These are phyloP conservation scores for Trebouxiophyceae sp. DNA, from an alignment of 163 green algal genomes.

Conservation along the genomic window DNA sequence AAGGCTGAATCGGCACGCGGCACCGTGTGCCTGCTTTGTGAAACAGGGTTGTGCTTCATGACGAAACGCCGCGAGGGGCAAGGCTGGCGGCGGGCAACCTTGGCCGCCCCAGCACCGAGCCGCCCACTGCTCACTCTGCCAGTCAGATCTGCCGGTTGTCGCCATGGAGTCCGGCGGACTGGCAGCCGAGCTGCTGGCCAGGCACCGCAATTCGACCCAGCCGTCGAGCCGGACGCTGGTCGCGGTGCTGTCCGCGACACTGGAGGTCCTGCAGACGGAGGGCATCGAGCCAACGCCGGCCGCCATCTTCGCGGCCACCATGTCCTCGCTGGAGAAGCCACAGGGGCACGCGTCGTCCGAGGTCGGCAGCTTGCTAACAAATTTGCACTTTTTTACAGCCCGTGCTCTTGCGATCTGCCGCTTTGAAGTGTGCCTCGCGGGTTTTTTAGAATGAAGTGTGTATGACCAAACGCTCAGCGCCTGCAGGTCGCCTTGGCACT, in stretches of 20 bases:
- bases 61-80: too few species aligned
- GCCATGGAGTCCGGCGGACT: too few species aligned
- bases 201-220: slow-evolving; percentile 31
- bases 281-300: slow-evolving; percentile 57
- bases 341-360: slow-evolving; percentile 36
- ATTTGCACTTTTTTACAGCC: neutral
- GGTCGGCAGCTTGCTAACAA: slow-evolving; percentile 16
- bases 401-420: neutral
- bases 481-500: slow-evolving; percentile 41
- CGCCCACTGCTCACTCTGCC: too few species aligned
- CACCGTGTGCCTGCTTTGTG: too few species aligned
- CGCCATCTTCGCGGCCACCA: slow-evolving; percentile 72
- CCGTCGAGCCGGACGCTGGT: slow-evolving; percentile 44
- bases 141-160: too few species aligned
- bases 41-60: too few species aligned
- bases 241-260: slow-evolving; percentile 49
- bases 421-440: too few species aligned
- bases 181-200: slow-evolving; percentile 18
- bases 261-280: slow-evolving; percentile 57
- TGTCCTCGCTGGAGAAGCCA: slow-evolving; percentile 59
- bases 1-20: slow-evolving; percentile 27
- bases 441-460: too few species aligned
- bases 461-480: neutral
- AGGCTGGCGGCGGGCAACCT: too few species aligned
- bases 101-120: too few species aligned